Conservation (phyloP, 1,284 basidiomycete species). For the Austropuccinia psidii region DNA sequence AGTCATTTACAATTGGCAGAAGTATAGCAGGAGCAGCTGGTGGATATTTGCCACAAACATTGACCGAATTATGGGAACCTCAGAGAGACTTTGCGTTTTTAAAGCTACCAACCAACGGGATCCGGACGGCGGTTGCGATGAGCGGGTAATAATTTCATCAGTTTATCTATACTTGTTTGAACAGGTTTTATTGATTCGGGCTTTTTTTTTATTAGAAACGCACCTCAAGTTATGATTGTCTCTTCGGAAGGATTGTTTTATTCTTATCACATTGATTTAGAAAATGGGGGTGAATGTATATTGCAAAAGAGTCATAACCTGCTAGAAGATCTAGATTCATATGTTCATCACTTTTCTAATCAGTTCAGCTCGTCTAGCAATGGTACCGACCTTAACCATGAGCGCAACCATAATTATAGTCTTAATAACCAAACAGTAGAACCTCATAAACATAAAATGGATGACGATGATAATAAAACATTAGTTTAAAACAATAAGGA, state of each 20-base stretch:
- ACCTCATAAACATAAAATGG: no score
- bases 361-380: no score
- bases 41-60: constrained; percentile 77
- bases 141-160: constrained; percentile 17
- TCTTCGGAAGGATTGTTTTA: constrained; percentile 94
- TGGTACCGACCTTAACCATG: no score
- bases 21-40: constrained; percentile 72
- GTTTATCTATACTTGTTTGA: background rate
- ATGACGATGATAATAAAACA: no score
- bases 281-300: constrained; percentile 90
- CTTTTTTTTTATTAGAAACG: constrained; percentile 56
- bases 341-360: constrained; percentile 3
- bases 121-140: constrained; percentile 45
- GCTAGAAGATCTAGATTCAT: constrained; percentile 22
- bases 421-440: no score
- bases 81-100: constrained; percentile 88
- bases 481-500: no score
- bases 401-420: no score
- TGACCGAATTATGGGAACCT: constrained; percentile 97
- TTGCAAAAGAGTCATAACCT: constrained; percentile 80
- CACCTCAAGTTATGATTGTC: constrained; percentile 94
- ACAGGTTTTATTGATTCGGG: background rate
- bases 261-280: constrained; percentile 88
- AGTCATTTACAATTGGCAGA: constrained; percentile 70
- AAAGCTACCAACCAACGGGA: constrained; percentile 72